A percentile compares a stretch with the other conserved stretches of the same genome.
These are phyloP conservation scores for Mrakia gelida DNA, from an alignment of 768 basidiomycete genomes.

Conservation along the genomic window DNA sequence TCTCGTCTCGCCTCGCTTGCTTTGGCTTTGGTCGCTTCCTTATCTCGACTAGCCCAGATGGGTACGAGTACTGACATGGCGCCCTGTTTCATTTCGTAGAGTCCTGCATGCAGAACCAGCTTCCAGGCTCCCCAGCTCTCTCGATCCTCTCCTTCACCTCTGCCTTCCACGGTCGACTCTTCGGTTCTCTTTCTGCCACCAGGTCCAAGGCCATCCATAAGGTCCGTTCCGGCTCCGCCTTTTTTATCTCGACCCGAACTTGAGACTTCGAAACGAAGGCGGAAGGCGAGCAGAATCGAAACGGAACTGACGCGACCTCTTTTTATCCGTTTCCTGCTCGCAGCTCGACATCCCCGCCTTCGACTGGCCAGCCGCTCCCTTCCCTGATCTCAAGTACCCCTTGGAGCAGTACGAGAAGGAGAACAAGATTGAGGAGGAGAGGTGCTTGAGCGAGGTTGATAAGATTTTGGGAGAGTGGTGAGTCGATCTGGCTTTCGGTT, in stretches of 20 bases:
- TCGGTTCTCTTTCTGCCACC: constrained; percentile 47
- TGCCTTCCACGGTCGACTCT: constrained; percentile 49
- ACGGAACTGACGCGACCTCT: background rate
- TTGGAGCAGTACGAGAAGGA: constrained; percentile 43
- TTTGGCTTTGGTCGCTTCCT: background rate
- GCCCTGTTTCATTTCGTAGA: too few relatives aligned
- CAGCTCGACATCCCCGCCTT: constrained; percentile 49
- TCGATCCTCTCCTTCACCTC: constrained; percentile 46
- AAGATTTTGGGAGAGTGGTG: constrained; percentile 39
- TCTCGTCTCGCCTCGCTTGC: too few relatives aligned
- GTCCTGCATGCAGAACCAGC: constrained; percentile 47
- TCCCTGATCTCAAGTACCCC: constrained; percentile 48
- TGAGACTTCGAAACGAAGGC: too few relatives aligned
- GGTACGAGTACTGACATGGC: too few relatives aligned
- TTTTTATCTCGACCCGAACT: too few relatives aligned
- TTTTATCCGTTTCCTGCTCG: background rate
- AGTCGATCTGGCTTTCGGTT: constrained; percentile 23
- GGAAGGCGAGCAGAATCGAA: too few relatives aligned
- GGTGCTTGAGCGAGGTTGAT: constrained; percentile 43
- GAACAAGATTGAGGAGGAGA: constrained; percentile 45
- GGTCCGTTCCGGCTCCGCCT: constrained; percentile 34
- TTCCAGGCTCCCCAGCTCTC: constrained; percentile 46
- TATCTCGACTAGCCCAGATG: too few relatives aligned
- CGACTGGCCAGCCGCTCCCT: constrained; percentile 48
- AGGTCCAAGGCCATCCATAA: constrained; percentile 50